phyloP scores from a whole-genome alignment of 306 rosid species.

The Dalbergia cochinchinensis region DNA sequence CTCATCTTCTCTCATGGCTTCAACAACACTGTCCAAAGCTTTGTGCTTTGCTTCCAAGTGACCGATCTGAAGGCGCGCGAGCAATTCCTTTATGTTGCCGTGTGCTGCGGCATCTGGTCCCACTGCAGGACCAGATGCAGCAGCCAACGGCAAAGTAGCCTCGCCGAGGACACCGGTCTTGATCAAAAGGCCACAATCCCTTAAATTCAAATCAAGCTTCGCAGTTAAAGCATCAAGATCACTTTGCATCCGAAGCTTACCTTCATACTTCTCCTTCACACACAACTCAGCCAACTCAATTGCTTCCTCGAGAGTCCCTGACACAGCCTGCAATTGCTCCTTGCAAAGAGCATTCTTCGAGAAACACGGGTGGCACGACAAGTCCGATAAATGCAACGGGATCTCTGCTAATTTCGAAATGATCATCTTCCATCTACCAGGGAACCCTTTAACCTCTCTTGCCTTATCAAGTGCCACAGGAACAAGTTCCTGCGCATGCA shows the following conservation, averaged over 20 bases:
- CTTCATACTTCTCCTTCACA: conserved; percentile 76
- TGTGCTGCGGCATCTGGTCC: conserved; percentile 57
- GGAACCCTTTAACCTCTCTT: conserved; percentile 76
- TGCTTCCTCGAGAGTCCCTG: conserved; percentile 63
- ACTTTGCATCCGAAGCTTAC: conserved; percentile 94
- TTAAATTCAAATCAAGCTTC: conserved; percentile 82
- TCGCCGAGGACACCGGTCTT: conserved; percentile 96
- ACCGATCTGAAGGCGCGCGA: conserved; percentile 95
- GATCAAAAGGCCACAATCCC: conserved; percentile 83
- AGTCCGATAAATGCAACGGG: conserved; percentile 78
- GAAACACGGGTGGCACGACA: conserved; percentile 97
- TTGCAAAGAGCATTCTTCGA: conserved; percentile 86
- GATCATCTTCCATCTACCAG: conserved; percentile 89
- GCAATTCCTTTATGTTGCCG: conserved; percentile 70
- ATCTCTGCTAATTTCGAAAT: conserved; percentile 81
- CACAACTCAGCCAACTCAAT: conserved; percentile 77
- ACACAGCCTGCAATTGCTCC: conserved; percentile 92
- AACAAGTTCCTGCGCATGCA: conserved; percentile 70
- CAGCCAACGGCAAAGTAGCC: conserved; percentile 65
- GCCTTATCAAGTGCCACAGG: conserved; percentile 74
- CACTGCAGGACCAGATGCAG: conserved; percentile 48
- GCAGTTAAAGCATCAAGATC: conserved; percentile 86
- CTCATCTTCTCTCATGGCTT: conserved; percentile 86
- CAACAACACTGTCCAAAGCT: conserved; percentile 80
- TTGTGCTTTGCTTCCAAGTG: conserved; percentile 82